Conservation (phyloP, 2,329 filamentous ascomycete species). For the Purpureocillium lavendulum region DNA sequence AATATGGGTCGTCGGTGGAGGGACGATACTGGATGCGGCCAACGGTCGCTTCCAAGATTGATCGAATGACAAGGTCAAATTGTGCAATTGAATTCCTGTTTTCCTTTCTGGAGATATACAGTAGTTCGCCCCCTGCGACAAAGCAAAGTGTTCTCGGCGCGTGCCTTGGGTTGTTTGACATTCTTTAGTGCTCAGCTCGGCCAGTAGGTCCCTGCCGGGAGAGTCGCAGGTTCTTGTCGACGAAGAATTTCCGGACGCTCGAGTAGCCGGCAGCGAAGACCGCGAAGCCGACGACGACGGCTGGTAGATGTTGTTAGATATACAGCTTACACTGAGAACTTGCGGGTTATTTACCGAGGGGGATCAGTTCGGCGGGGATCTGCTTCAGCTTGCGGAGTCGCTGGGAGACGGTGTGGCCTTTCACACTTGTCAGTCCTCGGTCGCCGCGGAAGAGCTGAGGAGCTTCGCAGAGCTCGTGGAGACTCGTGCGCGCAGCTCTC, state of each 20-base stretch:
- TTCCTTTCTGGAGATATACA: conserved; percentile 11
- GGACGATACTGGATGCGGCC: conserved; percentile 6
- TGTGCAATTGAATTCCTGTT: conserved; percentile 10
- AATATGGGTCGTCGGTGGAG: conserved; percentile 10
- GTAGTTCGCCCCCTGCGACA: conserved; percentile 4
- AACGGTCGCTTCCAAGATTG: too few species aligned
- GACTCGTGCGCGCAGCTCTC: not conserved
- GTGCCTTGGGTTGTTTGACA: conserved; percentile 2
- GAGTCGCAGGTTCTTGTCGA: conserved; percentile 90
- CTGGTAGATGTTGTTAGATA: conserved; percentile 31
- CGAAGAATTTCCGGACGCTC: conserved; percentile 68
- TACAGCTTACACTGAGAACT: not conserved
- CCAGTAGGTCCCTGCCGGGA: conserved; percentile 53
- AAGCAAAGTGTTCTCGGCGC: conserved; percentile 4
- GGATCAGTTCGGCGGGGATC: conserved; percentile 89
- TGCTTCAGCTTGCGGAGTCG: conserved; percentile 82
- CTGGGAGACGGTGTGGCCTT: conserved; percentile 95
- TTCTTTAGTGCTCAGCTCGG: conserved; percentile 26
- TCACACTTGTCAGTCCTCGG: conserved; percentile 4
- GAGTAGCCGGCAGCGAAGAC: conserved; percentile 78
- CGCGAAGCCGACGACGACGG: conserved; percentile 80
- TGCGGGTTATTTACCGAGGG: conserved; percentile 59
- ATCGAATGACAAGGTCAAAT: conserved; percentile 15
- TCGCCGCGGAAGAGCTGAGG: not conserved
- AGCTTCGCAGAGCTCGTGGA: not conserved